A percentile compares a stretch with the other conserved stretches of the same genome.
These are phyloP conservation scores for Carex pumila DNA, from an alignment of 176 grass and related monocot genomes.

Conservation along the genomic window DNA sequence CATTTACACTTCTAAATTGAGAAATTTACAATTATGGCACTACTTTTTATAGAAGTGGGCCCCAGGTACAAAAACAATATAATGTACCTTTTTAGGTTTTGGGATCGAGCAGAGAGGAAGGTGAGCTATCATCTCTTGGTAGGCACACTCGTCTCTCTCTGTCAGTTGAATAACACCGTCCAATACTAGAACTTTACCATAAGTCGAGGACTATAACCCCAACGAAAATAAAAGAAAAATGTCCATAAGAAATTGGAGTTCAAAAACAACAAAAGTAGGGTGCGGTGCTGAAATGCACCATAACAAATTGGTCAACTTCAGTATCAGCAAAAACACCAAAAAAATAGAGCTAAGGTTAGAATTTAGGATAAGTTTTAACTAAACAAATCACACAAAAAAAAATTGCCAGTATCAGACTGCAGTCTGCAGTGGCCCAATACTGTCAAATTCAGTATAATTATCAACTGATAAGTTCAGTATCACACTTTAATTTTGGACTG, in stretches of 20 bases:
- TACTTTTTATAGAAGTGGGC: too few relatives aligned
- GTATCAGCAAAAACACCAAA: background rate
- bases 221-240: background rate
- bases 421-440: background rate
- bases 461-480: background rate
- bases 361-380: background rate
- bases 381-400: background rate
- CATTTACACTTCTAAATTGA: background rate
- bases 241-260: background rate
- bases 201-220: slow-evolving; percentile 58
- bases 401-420: background rate
- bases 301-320: slow-evolving; percentile 7
- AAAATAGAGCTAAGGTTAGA: background rate
- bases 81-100: slow-evolving; percentile 77
- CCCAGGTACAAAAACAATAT: background rate
- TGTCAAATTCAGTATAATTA: background rate
- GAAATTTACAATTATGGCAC: too few relatives aligned
- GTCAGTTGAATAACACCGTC: slow-evolving; percentile 94
- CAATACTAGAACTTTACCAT: slow-evolving; percentile 89
- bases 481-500: background rate
- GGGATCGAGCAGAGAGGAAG: slow-evolving; percentile 88
- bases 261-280: background rate
- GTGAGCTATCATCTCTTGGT: slow-evolving; percentile 97
- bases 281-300: background rate
- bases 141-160: slow-evolving; percentile 83